Conservation (phyloP, 352 stramenopile species). For the Phytopythium vexans region DNA sequence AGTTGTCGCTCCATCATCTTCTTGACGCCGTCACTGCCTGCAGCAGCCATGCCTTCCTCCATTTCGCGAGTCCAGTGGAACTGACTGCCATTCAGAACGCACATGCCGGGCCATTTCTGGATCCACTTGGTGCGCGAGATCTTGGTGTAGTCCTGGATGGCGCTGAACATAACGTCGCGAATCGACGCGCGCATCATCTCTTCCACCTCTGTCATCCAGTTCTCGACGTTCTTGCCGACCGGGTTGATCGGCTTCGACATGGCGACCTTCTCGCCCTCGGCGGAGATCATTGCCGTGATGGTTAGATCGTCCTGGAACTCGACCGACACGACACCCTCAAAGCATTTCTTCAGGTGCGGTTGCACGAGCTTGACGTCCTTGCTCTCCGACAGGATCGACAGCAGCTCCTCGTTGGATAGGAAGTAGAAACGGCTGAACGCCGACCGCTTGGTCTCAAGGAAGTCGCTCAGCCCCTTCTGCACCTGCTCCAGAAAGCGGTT, state of each 20-base stretch:
- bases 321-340: constrained; percentile 91
- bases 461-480: constrained; percentile 91
- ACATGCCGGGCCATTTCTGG: constrained; percentile 91
- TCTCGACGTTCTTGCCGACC: constrained; percentile 91
- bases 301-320: constrained; percentile 84
- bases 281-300: constrained; percentile 92
- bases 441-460: constrained; percentile 91
- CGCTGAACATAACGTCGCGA: constrained; percentile 82
- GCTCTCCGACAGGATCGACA: constrained; percentile 91
- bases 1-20: constrained; percentile 83
- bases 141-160: constrained; percentile 87
- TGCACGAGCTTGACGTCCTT: constrained; percentile 93
- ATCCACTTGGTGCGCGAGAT: constrained; percentile 89
- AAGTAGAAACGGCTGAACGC: constrained; percentile 94
- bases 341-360: constrained; percentile 94
- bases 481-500: constrained; percentile 94
- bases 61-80: constrained; percentile 93
- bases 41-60: constrained; percentile 80
- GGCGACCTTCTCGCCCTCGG: constrained; percentile 86
- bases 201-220: constrained; percentile 94
- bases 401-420: constrained; percentile 92
- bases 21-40: constrained; percentile 71
- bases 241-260: constrained; percentile 86
- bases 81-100: constrained; percentile 90
- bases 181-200: constrained; percentile 92